These are phyloP conservation scores for Quercus agrifolia DNA, from an alignment of 306 rosid genomes.

Conservation along the genomic window DNA sequence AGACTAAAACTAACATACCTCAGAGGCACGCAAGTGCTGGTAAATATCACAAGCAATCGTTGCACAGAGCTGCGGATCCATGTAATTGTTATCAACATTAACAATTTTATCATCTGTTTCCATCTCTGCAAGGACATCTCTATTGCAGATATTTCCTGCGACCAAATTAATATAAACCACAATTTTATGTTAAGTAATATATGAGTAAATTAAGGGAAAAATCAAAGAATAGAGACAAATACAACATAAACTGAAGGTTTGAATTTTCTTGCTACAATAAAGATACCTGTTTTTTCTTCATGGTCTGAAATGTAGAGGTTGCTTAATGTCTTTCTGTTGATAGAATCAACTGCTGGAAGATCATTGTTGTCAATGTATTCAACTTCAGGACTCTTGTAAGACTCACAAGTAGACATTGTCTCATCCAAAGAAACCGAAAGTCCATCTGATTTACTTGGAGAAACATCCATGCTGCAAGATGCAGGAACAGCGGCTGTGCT, in stretches of 20 bases:
- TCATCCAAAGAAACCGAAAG: constrained; percentile 79
- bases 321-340: constrained; percentile 68
- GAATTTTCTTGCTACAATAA: not conserved
- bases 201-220: not conserved
- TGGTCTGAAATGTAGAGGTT: constrained; percentile 67
- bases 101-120: constrained; percentile 52
- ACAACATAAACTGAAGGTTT: not conserved
- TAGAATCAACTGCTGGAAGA: constrained; percentile 52
- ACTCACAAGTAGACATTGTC: constrained; percentile 80
- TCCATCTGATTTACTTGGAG: constrained; percentile 80
- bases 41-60: constrained; percentile 93
- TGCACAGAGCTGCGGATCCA: constrained; percentile 89
- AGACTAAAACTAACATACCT: constrained; percentile 36
- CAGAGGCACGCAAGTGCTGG: constrained; percentile 86
- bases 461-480: constrained; percentile 51
- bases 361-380: constrained; percentile 80
- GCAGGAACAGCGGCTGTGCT: constrained; percentile 18
- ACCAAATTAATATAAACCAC: constrained; percentile 9
- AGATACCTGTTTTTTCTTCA: constrained; percentile 46
- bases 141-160: constrained; percentile 59
- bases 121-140: constrained; percentile 60
- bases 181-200: not conserved
- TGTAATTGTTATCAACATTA: constrained; percentile 57
- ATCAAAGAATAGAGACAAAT: not conserved
- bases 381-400: constrained; percentile 82